Base-by-base conservation (phyloP, 108 stramenopile genomes). In the Mediolabrus comicus region DNA sequence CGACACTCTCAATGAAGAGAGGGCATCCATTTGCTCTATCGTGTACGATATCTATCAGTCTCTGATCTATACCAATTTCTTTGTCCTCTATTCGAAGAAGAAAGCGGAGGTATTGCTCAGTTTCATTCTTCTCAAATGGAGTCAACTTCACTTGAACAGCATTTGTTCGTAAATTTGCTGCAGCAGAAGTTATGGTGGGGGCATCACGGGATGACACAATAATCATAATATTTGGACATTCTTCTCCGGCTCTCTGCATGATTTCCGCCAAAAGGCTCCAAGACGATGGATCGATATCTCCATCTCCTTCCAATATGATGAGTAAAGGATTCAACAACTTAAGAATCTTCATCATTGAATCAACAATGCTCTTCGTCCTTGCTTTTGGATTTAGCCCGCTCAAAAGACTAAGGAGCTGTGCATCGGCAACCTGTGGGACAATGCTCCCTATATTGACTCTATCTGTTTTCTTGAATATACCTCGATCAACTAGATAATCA, bases 11-110 rank as follows among this genome's bases (percentile, higher is more conserved):
- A 39, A 80, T 80, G 38, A 80, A 80, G 22, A 69, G 74, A 9
- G 79, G 79, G 31, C 79, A 80, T 13, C 79, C 79, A 46, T 80
- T 80, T 39, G 79, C 68, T 59, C 79, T 74, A 31, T 80, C 71
- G 33, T 80, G 79, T 11, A 80, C 74, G 7, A 75, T 68, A 80
- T 80, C 79, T 32, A 80, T 39, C 19, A 80, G 49, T 13, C 56
- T 54, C 27, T 74, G 39, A 29, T 80, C 79, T 26, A 80, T 62
- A 35, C 57, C 53, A 59, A 74, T 62, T 13, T 69, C 67, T 5
- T 54, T 58, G 16, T 70, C 59, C 26, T 25, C 60, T 11, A 74
- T 52, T 10, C 73, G 67, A 14, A 80, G 74, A 19, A 80, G 53
- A 26, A 68, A 52, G 27, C 69, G 39, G 2, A 80, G 62, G 52